Base-by-base conservation (phyloP, 345 rosid species). In the Melaleuca alternifolia region DNA sequence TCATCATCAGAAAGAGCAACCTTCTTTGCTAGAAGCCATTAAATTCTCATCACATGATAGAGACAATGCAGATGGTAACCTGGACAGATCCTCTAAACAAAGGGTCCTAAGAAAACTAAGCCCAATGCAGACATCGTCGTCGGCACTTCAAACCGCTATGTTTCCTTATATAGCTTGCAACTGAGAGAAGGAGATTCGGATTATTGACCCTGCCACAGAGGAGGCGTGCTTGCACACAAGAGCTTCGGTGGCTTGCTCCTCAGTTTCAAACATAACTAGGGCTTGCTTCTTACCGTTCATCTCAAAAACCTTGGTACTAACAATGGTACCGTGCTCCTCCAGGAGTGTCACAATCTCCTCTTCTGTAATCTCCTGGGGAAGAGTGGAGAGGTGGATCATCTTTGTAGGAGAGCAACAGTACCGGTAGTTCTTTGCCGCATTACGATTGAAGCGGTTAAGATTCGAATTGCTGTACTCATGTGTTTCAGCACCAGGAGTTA, bases 371-470 rank as follows among this genome's bases (percentile, higher is more conserved):
- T 95, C 99, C 90, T 93, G 99, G 13, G 99, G 98, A 48, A 97
- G 94, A 84, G 98, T 92, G 50, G 99, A 97, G 59, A 97, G 88
- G 93, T 97, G 99, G 85, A 97, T 91, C 94, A 96, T 97, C 93
- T 95, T 97, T 41, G 99, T 97, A 5, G 99, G 99, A 8, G 99
- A 96, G 91, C 99, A 97, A 91, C 99, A 97, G 88, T 97, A 96
- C 56, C 98, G 96, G 87, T 96, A 97, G 87, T 97, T 96, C 93
- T 97, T 97, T n/a, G 97, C 97, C 33, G 99, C 99, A 53, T 96
- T 95, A 61, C 99, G 99, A 90, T 95, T 94, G 93, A 97, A 96
- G 85, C 98, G 98, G 89, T 97, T 97, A 85, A 97, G 96, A 90
- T 93, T 96, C 1, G 99, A 97, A 91, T 93, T 94, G 44, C 87